A percentile compares a stretch with the other conserved stretches of the same genome.
phyloP scores from a whole-genome alignment of 2,329 filamentous ascomycete species.

The Calonectria montana region DNA sequence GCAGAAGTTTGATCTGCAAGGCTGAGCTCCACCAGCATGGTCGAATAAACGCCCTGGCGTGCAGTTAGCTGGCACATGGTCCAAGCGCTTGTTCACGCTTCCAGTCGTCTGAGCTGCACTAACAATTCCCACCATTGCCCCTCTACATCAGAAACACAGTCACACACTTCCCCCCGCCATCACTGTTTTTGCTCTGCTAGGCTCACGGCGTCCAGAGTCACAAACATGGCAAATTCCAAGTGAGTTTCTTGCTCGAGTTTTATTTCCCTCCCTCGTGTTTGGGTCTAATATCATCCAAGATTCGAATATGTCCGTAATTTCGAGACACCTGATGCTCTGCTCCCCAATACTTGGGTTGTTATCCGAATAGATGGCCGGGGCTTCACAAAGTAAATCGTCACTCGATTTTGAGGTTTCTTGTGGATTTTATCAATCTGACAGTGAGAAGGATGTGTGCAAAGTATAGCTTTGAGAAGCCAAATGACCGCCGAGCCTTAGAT shows the following conservation, averaged over 20 bases:
- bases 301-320: constrained; percentile 95
- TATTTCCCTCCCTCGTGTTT: background rate
- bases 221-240: constrained; percentile 67
- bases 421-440: constrained; percentile 27
- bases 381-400: constrained; percentile 85
- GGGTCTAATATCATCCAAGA: constrained; percentile 57
- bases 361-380: constrained; percentile 93
- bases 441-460: constrained; percentile 77
- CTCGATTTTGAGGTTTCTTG: background rate
- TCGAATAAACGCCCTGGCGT: constrained; percentile 22
- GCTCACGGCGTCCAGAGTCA: constrained; percentile 8
- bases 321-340: constrained; percentile 82
- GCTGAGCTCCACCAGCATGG: constrained; percentile 38
- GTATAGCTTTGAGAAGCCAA: constrained; percentile 91
- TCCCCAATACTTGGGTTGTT: constrained; percentile 96
- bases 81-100: constrained; percentile 23
- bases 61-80: constrained; percentile 24
- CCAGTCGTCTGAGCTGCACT: constrained; percentile 33
- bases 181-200: constrained; percentile 2
- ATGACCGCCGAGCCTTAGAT: constrained; percentile 86
- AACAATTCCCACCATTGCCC: constrained; percentile 43
- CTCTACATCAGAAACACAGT: constrained; percentile 32
- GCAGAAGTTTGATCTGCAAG: constrained; percentile 45
- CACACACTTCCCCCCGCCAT: constrained; percentile 22
- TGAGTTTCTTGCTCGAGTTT: constrained; percentile 41